A percentile compares a stretch with the other conserved stretches of the same genome.
Evolutionary conservation across 2,329 filamentous ascomycete species (phyloP).

Genomic region (Lomentospora prolificans): DNA sequence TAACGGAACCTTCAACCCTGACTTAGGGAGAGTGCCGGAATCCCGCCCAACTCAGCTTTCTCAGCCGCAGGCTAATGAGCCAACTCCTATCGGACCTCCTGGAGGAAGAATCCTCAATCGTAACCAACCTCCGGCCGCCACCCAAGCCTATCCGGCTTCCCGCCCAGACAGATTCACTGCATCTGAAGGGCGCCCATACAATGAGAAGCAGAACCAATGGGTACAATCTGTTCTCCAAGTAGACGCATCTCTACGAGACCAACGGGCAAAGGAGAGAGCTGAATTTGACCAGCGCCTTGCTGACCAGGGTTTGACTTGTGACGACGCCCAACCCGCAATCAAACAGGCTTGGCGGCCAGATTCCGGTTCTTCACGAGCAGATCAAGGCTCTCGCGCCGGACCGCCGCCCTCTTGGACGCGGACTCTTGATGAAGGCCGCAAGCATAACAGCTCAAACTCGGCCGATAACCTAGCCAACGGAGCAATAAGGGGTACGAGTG

Average conservation of each 20-base stretch:
- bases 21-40: conserved; percentile 41
- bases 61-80: conserved; percentile 20
- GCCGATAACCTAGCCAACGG: background rate
- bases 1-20: conserved; percentile 65
- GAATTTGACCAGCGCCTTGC: conserved; percentile 33
- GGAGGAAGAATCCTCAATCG: conserved; percentile 13
- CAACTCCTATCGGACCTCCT: conserved; percentile 35
- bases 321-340: conserved; percentile 36
- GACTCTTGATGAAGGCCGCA: background rate
- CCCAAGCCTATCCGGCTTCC: background rate
- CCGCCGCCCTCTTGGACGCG: background rate
- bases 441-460: background rate
- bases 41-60: conserved; percentile 22
- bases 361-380: conserved; percentile 15
- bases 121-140: background rate
- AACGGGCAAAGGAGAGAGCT: conserved; percentile 27
- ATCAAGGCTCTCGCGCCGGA: background rate
- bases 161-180: background rate
- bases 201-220: conserved; percentile 26
- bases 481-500: background rate
- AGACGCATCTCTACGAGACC: conserved; percentile 33
- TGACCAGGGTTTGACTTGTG: conserved; percentile 32
- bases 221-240: conserved; percentile 31
- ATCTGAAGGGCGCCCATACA: conserved; percentile 1
- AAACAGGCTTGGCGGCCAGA: conserved; percentile 44